These are phyloP conservation scores for Tylopilus sp. DNA, from an alignment of 768 basidiomycete species.

Conservation along the genomic window DNA sequence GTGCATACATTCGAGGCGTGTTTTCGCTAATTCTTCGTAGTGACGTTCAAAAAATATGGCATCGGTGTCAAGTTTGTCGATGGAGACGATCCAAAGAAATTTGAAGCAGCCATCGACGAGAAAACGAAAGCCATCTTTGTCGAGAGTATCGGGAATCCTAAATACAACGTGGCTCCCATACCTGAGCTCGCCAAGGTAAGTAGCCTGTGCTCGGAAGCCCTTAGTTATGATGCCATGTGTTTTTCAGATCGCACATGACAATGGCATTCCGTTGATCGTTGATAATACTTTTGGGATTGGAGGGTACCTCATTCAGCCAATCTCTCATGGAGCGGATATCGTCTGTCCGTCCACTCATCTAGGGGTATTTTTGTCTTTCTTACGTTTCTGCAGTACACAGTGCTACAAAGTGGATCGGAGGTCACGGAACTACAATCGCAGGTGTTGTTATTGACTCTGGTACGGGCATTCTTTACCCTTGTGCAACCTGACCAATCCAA, in stretches of 20 bases:
- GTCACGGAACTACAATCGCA: constrained; percentile 64
- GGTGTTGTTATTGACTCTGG: constrained; percentile 63
- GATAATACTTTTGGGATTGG: constrained; percentile 66
- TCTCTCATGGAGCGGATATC: constrained; percentile 57
- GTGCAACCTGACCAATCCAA: not conserved
- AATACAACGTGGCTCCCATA: constrained; percentile 53
- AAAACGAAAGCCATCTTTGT: constrained; percentile 58
- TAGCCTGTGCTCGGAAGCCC: not conserved
- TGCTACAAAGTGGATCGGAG: constrained; percentile 67
- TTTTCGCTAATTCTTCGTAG: constrained; percentile 23
- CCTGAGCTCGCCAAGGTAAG: constrained; percentile 52
- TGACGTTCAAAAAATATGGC: constrained; percentile 52
- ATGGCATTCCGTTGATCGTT: constrained; percentile 60
- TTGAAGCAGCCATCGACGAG: constrained; percentile 53
- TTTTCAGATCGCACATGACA: constrained; percentile 52
- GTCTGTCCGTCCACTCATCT: constrained; percentile 32
- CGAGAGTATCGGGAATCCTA: constrained; percentile 63
- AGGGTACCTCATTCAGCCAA: constrained; percentile 53
- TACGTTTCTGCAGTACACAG: constrained; percentile 40
- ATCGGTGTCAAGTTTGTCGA: constrained; percentile 55
- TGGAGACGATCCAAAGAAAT: constrained; percentile 43
- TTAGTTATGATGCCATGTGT: not conserved
- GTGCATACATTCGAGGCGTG: not conserved
- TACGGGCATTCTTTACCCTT: constrained; percentile 18
- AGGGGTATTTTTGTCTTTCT: not conserved